Conservation (phyloP, 169 alveolate genomes). For the Plasmodium fragile region DNA sequence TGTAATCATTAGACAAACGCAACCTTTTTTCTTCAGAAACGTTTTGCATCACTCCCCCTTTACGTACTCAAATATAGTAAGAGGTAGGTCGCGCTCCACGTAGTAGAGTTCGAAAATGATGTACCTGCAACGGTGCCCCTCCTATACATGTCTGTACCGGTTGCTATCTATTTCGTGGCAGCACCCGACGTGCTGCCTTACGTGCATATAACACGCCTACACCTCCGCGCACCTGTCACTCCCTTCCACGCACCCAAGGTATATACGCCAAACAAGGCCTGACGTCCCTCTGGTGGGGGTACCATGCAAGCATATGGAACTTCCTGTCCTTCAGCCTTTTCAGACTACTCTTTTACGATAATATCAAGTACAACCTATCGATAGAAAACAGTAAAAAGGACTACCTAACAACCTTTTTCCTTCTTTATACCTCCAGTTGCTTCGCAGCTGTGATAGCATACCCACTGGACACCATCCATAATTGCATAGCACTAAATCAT, state of each 20-base stretch:
- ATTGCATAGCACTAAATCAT: conserved; percentile 49
- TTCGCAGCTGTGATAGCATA: conserved; percentile 41
- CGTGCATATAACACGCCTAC: not conserved
- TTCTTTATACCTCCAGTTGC: conserved; percentile 58
- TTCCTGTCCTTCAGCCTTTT: conserved; percentile 62
- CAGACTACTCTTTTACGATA: conserved; percentile 56
- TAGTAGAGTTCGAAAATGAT: not conserved
- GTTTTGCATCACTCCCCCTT: conserved; percentile 37
- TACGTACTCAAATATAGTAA: conserved; percentile 60
- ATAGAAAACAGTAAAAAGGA: conserved; percentile 14
- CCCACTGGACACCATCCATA: conserved; percentile 44
- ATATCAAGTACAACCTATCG: conserved; percentile 38
- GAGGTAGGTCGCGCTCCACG: conserved; percentile 10
- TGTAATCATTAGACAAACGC: conserved; percentile 69
- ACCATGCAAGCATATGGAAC: conserved; percentile 52
- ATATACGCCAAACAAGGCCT: conserved; percentile 52
- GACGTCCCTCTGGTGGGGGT: conserved; percentile 76
- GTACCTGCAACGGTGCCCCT: not conserved
- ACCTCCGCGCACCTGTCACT: not conserved
- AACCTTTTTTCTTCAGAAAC: conserved; percentile 44
- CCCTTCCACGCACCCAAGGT: conserved; percentile 18
- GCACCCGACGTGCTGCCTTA: not conserved
- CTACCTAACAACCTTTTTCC: conserved; percentile 24
- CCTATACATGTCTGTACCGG: not conserved
- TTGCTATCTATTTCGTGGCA: not conserved